Evolutionary conservation across 495 filamentous ascomycete species (phyloP).

Genomic region (Podospora pseudoanserina): DNA sequence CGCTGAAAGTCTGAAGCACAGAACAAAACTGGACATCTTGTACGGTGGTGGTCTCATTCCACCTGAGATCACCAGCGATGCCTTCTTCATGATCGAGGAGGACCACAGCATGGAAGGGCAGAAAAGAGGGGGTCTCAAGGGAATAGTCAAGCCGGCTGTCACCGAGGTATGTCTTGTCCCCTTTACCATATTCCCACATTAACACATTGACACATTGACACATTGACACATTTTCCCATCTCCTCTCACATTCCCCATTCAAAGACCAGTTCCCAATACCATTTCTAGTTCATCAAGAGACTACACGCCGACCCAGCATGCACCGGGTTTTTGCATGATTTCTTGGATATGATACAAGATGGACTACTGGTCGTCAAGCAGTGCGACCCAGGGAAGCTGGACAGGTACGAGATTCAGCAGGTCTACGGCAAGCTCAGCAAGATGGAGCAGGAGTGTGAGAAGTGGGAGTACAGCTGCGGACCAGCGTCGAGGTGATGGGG

Average conservation of each 20-base stretch:
- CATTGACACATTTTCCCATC: background rate
- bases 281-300: background rate
- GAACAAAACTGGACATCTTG: background rate
- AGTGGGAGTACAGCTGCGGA: background rate
- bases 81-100: background rate
- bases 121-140: background rate
- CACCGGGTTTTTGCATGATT: constrained; percentile 1
- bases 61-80: background rate
- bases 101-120: background rate
- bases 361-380: background rate
- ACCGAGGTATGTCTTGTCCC: background rate
- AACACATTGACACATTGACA: no score
- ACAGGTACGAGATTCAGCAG: background rate
- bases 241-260: background rate
- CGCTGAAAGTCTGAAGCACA: background rate
- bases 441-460: background rate
- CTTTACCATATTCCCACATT: background rate
- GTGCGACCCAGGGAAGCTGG: background rate
- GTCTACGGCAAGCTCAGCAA: background rate
- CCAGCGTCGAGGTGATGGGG: background rate
- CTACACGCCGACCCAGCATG: background rate
- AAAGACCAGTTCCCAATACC: background rate
- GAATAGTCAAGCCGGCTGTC: background rate
- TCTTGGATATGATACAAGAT: background rate
- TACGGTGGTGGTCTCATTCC: background rate